Conservation (phyloP, 768 basidiomycete species). For the Mycena belliarum region DNA sequence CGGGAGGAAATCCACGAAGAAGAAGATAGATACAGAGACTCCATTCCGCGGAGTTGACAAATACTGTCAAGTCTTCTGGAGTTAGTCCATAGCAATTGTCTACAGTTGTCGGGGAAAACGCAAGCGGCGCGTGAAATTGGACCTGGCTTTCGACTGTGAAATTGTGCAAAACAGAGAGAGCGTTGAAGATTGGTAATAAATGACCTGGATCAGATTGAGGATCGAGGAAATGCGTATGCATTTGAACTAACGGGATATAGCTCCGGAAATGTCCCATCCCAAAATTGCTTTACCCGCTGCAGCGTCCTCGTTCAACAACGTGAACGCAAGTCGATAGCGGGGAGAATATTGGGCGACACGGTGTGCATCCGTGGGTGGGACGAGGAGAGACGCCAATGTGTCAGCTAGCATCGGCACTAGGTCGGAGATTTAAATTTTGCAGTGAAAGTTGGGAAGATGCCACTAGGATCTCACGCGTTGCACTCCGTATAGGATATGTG, state of each 20-base stretch:
- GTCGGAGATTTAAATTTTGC: slow-evolving; percentile 1
- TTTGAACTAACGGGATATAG: slow-evolving; percentile 58
- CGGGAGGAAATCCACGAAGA: slow-evolving; percentile 4
- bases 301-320: slow-evolving; percentile 88
- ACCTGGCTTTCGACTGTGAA: slow-evolving; percentile 95
- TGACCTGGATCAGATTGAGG: slow-evolving; percentile 48
- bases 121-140: slow-evolving; percentile 87
- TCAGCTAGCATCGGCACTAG: slow-evolving; percentile 29
- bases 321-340: slow-evolving; percentile 87
- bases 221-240: not conserved
- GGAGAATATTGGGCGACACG: slow-evolving; percentile 75
- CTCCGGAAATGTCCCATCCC: slow-evolving; percentile 73
- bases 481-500: slow-evolving; percentile 29
- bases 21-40: slow-evolving; percentile 61
- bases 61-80: slow-evolving; percentile 85
- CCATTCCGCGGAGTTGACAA: slow-evolving; percentile 97
- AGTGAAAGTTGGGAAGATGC: not conserved
- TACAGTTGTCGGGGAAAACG: slow-evolving; percentile 62
- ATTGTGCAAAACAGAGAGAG: slow-evolving; percentile 74
- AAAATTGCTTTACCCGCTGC: slow-evolving; percentile 57
- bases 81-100: slow-evolving; percentile 58
- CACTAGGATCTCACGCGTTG: slow-evolving; percentile 21
- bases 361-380: slow-evolving; percentile 38
- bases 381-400: slow-evolving; percentile 38
- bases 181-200: slow-evolving; percentile 62